Conservation (phyloP, 768 basidiomycete genomes). For the Hypholoma fasciculare region DNA sequence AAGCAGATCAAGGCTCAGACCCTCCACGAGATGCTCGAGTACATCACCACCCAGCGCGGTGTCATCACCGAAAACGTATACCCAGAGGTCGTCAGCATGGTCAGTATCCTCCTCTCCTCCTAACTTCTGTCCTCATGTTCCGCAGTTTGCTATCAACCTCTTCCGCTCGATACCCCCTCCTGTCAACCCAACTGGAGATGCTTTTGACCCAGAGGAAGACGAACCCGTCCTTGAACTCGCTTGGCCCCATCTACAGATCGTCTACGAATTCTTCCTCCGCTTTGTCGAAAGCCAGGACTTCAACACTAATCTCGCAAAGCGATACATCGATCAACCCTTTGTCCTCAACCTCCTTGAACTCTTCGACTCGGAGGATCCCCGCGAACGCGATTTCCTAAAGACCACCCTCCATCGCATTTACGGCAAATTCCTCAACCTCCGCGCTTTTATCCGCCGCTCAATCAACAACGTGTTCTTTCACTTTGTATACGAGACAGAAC, state of each 20-base stretch:
- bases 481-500: slow-evolving; percentile 97
- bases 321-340: slow-evolving; percentile 95
- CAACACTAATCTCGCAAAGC: slow-evolving; percentile 96
- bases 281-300: slow-evolving; percentile 98
- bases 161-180: slow-evolving; percentile 99
- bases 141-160: slow-evolving; percentile 94
- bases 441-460: slow-evolving; percentile 97
- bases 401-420: slow-evolving; percentile 99
- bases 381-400: slow-evolving; percentile 99
- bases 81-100: slow-evolving; percentile 99
- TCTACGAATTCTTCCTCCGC: slow-evolving; percentile 99
- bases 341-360: slow-evolving; percentile 96
- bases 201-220: slow-evolving; percentile 99
- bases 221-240: slow-evolving; percentile 98
- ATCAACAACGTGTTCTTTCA: slow-evolving; percentile 99
- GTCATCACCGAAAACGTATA: slow-evolving; percentile 97
- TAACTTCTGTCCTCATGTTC: slow-evolving; percentile 9
- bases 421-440: slow-evolving; percentile 98
- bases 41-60: slow-evolving; percentile 94
- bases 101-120: slow-evolving; percentile 35
- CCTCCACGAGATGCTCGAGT: slow-evolving; percentile 97
- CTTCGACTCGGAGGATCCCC: slow-evolving; percentile 97
- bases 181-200: slow-evolving; percentile 97
- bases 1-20: slow-evolving; percentile 99
- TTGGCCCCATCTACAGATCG: slow-evolving; percentile 99